A percentile compares a stretch with the other conserved stretches of the same genome.
phyloP scores from a whole-genome alignment of 2,329 filamentous ascomycete species.

The Fusarium nematophilum region DNA sequence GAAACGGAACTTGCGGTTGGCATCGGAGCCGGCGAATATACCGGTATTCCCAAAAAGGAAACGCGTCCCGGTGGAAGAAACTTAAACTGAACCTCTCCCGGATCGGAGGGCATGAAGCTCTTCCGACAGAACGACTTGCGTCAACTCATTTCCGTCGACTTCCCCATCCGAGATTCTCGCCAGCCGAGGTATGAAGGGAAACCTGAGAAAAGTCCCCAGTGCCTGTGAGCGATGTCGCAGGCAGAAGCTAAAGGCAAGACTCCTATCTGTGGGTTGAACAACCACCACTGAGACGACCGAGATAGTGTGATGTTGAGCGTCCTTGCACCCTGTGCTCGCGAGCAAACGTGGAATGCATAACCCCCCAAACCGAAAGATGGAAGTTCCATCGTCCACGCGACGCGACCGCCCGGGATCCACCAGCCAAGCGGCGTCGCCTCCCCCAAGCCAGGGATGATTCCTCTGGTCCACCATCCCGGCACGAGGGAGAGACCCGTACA shows the following conservation, averaged over 20 bases:
- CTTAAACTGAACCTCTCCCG: neutral
- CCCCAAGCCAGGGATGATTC: neutral
- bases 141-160: neutral
- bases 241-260: slow-evolving; percentile 20
- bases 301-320: slow-evolving; percentile 38
- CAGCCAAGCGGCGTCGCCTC: neutral
- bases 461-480: neutral
- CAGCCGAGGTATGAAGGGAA: neutral
- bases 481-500: neutral
- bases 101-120: neutral
- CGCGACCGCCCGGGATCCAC: neutral
- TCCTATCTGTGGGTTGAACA: neutral
- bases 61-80: slow-evolving; percentile 3
- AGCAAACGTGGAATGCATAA: slow-evolving; percentile 38
- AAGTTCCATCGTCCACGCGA: neutral
- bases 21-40: too few relatives aligned
- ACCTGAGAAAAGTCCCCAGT: neutral
- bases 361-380: slow-evolving; percentile 3
- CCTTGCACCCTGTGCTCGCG: slow-evolving; percentile 48
- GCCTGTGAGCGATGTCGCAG: slow-evolving; percentile 22
- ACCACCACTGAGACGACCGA: neutral
- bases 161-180: neutral
- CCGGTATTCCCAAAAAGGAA: neutral
- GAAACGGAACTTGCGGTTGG: slow-evolving; percentile 16
- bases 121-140: too few relatives aligned